These are phyloP conservation scores for Euphrasia confusa DNA, from an alignment of 257 asterid species.

Conservation along the genomic window DNA sequence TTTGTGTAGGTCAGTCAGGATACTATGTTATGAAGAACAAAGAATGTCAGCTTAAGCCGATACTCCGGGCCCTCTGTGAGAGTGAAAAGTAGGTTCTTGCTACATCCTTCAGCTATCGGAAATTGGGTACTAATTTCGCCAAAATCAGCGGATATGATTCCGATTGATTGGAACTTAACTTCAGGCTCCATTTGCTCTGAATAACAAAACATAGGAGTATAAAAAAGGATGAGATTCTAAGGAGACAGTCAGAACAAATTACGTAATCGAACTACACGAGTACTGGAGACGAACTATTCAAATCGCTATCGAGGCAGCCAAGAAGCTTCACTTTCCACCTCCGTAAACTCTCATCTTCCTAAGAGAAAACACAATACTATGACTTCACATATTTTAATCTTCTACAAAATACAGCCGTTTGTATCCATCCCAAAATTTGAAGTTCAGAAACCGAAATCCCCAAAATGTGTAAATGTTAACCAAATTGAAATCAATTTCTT, in stretches of 20 bases:
- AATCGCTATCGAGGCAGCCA: conserved; percentile 45
- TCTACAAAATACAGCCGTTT: too few species aligned
- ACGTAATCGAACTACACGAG: background rate
- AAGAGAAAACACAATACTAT: too few species aligned
- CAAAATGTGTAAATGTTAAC: too few species aligned
- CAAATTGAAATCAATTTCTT: too few species aligned
- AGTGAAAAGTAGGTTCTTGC: conserved; percentile 43
- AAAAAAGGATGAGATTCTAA: background rate
- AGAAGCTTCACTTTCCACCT: too few species aligned
- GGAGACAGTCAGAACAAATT: conserved; percentile 8
- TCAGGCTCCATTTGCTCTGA: conserved; percentile 71
- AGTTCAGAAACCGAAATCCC: too few species aligned
- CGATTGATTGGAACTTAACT: conserved; percentile 63
- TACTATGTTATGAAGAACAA: conserved; percentile 74
- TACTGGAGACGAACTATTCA: conserved; percentile 45
- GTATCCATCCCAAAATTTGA: too few species aligned
- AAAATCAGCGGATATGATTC: conserved; percentile 54
- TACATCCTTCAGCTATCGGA: conserved; percentile 42
- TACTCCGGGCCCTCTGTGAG: conserved; percentile 65
- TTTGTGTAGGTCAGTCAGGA: conserved; percentile 71
- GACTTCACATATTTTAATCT: too few species aligned
- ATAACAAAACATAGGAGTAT: background rate
- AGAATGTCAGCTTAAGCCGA: conserved; percentile 58
- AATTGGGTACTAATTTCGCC: conserved; percentile 64
- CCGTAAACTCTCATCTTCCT: too few species aligned